A percentile compares a stretch with the other conserved stretches of the same genome.
Conservation (phyloP, 306 rosid genomes). For the Inga laurina region DNA sequence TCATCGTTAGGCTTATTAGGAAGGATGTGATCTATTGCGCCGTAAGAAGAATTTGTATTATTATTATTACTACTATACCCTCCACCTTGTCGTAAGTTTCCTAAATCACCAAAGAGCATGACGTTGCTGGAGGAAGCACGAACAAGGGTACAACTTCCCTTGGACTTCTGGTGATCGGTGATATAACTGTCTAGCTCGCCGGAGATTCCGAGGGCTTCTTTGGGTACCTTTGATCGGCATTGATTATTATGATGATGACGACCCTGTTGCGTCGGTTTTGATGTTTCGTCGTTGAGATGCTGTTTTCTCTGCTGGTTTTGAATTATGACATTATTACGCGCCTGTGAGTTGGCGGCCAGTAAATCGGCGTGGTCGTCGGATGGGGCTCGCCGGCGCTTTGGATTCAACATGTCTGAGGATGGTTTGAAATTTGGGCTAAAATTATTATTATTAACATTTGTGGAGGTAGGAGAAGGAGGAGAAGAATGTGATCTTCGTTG, state of each 20-base stretch:
- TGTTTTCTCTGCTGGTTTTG: constrained; percentile 17
- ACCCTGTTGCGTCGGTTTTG: constrained; percentile 30
- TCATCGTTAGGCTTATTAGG: constrained; percentile 38
- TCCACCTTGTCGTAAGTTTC: constrained; percentile 62
- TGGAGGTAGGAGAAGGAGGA: constrained; percentile 26
- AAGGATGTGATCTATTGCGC: constrained; percentile 43
- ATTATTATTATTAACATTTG: not conserved
- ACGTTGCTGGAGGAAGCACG: constrained; percentile 89
- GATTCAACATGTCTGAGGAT: constrained; percentile 25
- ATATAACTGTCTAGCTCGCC: constrained; percentile 90
- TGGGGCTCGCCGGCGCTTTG: constrained; percentile 50
- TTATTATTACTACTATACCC: constrained; percentile 21
- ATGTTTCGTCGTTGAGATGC: not conserved
- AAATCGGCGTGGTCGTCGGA: constrained; percentile 26
- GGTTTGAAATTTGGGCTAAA: constrained; percentile 29
- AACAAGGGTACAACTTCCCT: constrained; percentile 54
- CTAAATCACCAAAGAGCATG: constrained; percentile 73
- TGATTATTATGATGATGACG: constrained; percentile 14
- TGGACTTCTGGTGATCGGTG: constrained; percentile 60
- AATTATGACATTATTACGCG: not conserved
- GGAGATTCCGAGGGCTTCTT: constrained; percentile 69
- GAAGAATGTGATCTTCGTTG: constrained; percentile 41
- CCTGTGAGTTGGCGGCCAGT: constrained; percentile 18
- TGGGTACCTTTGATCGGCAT: constrained; percentile 63
- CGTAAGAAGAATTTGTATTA: constrained; percentile 27